Conservation (phyloP, 345 rosid species). For the Salix dunnii region DNA sequence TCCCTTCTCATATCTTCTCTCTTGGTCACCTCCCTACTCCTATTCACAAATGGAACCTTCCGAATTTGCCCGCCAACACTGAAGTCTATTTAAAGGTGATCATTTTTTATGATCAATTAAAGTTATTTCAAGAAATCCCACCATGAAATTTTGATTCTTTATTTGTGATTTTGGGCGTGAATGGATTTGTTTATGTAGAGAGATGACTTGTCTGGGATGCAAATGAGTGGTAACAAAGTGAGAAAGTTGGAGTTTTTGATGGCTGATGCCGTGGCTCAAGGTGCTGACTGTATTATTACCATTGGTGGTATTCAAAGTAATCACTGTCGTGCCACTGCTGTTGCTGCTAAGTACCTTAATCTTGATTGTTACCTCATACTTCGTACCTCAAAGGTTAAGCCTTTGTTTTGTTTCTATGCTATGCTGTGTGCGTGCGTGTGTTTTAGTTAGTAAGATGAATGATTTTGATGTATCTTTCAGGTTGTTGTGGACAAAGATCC, state of each 20-base stretch:
- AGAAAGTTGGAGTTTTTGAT: not conserved
- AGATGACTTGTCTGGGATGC: not conserved
- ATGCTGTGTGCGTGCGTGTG: not conserved
- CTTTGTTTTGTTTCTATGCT: not conserved
- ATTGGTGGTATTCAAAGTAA: constrained; percentile 94
- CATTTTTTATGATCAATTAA: not conserved
- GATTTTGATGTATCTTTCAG: constrained; percentile 33
- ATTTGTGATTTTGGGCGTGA: not conserved
- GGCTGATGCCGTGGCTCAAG: not conserved
- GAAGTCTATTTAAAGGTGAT: not conserved
- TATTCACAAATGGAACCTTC: constrained; percentile 83
- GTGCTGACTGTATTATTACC: constrained; percentile 75
- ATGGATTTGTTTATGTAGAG: not conserved
- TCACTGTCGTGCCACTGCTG: constrained; percentile 92
- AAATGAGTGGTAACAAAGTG: not conserved
- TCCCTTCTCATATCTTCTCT: constrained; percentile 60
- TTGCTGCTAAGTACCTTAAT: constrained; percentile 78
- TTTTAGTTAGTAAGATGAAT: not conserved
- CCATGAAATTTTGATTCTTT: not conserved
- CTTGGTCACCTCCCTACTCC: constrained; percentile 42
- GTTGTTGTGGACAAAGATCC: constrained; percentile 80
- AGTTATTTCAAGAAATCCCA: not conserved
- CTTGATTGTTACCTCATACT: constrained; percentile 69
- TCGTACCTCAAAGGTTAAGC: constrained; percentile 68
- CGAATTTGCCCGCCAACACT: constrained; percentile 63